Evolutionary conservation across 495 filamentous ascomycete species (phyloP).

Genomic region (Hypomontagnella monticulosa): DNA sequence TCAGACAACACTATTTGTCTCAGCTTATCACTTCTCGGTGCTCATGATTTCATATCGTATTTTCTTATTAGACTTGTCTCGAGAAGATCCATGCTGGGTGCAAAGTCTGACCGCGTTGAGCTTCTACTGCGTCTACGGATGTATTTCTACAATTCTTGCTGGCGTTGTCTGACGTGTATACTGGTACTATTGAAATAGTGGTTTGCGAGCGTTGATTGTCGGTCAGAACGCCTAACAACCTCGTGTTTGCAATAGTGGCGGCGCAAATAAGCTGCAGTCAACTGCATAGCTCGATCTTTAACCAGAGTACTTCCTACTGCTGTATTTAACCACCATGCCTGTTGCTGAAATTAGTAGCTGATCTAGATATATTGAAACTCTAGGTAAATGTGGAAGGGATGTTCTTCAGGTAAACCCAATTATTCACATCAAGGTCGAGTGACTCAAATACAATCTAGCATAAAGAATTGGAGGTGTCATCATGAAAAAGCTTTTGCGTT

Average conservation of each 20-base stretch:
- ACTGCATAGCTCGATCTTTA: neutral
- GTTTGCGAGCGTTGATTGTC: neutral
- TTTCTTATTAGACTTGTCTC: too few relatives aligned
- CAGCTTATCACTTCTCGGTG: neutral
- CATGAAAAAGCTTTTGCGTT: constrained; percentile 24
- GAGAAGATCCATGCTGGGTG: too few relatives aligned
- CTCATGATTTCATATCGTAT: neutral
- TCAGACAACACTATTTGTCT: neutral
- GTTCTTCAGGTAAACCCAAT: constrained; percentile 45
- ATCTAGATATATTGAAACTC: neutral
- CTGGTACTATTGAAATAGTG: constrained; percentile 1
- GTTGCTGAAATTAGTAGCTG: constrained; percentile 18
- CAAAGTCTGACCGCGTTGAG: too few relatives aligned
- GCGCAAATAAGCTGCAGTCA: neutral
- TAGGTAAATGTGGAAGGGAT: neutral
- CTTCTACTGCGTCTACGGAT: too few relatives aligned
- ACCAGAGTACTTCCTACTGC: too few relatives aligned
- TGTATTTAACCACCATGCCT: neutral
- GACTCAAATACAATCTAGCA: constrained; percentile 55
- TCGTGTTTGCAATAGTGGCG: constrained; percentile 1
- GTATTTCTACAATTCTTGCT: too few relatives aligned
- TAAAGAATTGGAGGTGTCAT: constrained; percentile 47
- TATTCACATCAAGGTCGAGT: constrained; percentile 46
- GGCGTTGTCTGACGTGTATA: neutral
- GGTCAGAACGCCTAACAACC: neutral